These are phyloP conservation scores for Phytophthora palmivora DNA, from an alignment of 352 stramenopile genomes.

Conservation along the genomic window DNA sequence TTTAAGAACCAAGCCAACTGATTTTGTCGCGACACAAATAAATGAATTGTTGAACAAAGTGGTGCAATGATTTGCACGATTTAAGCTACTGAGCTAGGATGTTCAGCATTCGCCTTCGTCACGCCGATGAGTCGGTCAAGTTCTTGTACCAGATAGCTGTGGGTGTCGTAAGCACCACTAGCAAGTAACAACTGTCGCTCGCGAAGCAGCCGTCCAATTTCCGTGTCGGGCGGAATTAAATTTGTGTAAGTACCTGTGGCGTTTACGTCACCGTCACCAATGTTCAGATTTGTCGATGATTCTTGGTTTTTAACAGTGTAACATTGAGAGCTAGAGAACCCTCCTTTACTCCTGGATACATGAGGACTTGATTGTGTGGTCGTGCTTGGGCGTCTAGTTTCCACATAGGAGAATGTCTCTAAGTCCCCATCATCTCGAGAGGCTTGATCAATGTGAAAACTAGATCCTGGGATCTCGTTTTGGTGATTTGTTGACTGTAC, in stretches of 20 bases:
- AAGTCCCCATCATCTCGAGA: conserved; percentile 18
- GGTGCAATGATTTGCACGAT: neutral
- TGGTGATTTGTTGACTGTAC: conserved; percentile 15
- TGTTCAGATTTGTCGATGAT: neutral
- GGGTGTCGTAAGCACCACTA: conserved; percentile 63
- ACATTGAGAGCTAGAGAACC: conserved; percentile 11
- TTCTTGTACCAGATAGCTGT: conserved; percentile 74
- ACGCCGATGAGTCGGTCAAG: conserved; percentile 64
- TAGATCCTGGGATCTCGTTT: neutral
- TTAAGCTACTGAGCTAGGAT: conserved; percentile 17
- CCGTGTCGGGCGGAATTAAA: conserved; percentile 11
- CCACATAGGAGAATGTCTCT: conserved; percentile 15
- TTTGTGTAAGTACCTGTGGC: conserved; percentile 6
- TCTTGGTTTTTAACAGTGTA: neutral
- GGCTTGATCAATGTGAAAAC: conserved; percentile 17
- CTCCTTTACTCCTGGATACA: neutral
- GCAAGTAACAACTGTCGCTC: conserved; percentile 67
- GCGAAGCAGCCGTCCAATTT: conserved; percentile 56
- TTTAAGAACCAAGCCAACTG: conserved; percentile 66
- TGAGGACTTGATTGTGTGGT: neutral
- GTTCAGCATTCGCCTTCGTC: conserved; percentile 33
- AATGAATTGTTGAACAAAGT: conserved; percentile 19
- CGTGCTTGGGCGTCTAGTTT: conserved; percentile 8
- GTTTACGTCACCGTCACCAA: conserved; percentile 1
- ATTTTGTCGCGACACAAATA: conserved; percentile 15